Conservation (phyloP, 2,329 filamentous ascomycete species). For the Trichoderma polysporum region DNA sequence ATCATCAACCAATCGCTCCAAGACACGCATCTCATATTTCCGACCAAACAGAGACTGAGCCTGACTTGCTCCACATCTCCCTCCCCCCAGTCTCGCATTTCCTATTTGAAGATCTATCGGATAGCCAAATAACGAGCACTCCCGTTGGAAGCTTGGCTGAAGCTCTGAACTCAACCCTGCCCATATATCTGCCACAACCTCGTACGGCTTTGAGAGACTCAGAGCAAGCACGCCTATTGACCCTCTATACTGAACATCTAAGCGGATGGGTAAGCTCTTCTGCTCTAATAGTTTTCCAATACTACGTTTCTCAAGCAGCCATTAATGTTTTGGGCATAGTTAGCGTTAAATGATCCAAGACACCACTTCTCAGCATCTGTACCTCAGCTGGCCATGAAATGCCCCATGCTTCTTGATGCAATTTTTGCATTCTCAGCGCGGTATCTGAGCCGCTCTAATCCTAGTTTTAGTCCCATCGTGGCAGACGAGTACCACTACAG, state of each 20-base stretch:
- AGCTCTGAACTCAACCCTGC: not conserved
- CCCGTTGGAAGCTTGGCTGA: not conserved
- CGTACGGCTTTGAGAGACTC: not conserved
- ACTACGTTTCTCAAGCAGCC: not conserved
- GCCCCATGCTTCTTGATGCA: slow-evolving; percentile 18
- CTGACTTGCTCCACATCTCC: not conserved
- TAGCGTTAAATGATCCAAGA: slow-evolving; percentile 14
- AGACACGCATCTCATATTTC: not conserved
- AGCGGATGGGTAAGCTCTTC: slow-evolving; percentile 8
- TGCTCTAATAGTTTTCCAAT: not conserved
- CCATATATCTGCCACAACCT: slow-evolving; percentile 10
- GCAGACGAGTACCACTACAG: slow-evolving; percentile 14
- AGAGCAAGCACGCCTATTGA: not conserved
- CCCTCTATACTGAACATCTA: slow-evolving; percentile 1
- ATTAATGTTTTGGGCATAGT: not conserved
- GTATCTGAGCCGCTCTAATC: slow-evolving; percentile 2
- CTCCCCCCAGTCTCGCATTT: not conserved
- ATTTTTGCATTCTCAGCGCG: slow-evolving; percentile 16
- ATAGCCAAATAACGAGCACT: not conserved
- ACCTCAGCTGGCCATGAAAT: slow-evolving; percentile 17
- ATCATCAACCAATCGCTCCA: not conserved
- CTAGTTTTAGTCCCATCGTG: not conserved
- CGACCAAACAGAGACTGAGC: not conserved
- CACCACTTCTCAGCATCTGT: slow-evolving; percentile 13
- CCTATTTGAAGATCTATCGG: not conserved